These are phyloP conservation scores for Fusarium bulbicola DNA, from an alignment of 2,329 filamentous ascomycete genomes.

Conservation along the genomic window DNA sequence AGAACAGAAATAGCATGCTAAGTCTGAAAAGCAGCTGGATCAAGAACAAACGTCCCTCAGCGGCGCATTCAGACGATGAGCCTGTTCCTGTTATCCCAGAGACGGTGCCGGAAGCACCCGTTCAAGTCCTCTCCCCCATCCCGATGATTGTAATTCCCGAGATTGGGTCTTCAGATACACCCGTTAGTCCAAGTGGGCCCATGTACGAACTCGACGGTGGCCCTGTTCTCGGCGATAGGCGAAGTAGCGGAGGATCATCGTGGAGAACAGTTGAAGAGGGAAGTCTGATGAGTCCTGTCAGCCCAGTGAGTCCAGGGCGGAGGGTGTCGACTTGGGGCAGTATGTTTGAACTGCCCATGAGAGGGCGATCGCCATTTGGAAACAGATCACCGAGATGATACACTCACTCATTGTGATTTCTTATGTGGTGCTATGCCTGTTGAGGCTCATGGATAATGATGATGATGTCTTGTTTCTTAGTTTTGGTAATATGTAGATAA, in stretches of 20 bases:
- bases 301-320: conserved; percentile 15
- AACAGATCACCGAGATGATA: background rate
- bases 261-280: background rate
- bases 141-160: background rate
- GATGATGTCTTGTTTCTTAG: conserved; percentile 14
- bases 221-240: background rate
- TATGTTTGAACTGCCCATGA: conserved; percentile 10
- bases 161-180: conserved; percentile 10
- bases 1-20: conserved; percentile 35
- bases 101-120: background rate
- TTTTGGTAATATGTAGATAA: background rate
- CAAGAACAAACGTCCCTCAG: conserved; percentile 25
- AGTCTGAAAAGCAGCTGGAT: conserved; percentile 43
- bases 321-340: conserved; percentile 6
- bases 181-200: background rate
- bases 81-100: background rate
- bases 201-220: conserved; percentile 4
- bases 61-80: background rate
- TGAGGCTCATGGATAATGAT: conserved; percentile 24
- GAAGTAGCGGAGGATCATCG: conserved; percentile 29
- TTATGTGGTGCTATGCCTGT: background rate
- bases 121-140: background rate
- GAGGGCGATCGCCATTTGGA: background rate
- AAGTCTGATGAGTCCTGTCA: background rate
- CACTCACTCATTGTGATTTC: background rate